These are phyloP conservation scores for Fusarium pininemorale DNA, from an alignment of 2,329 filamentous ascomycete species.

Conservation along the genomic window DNA sequence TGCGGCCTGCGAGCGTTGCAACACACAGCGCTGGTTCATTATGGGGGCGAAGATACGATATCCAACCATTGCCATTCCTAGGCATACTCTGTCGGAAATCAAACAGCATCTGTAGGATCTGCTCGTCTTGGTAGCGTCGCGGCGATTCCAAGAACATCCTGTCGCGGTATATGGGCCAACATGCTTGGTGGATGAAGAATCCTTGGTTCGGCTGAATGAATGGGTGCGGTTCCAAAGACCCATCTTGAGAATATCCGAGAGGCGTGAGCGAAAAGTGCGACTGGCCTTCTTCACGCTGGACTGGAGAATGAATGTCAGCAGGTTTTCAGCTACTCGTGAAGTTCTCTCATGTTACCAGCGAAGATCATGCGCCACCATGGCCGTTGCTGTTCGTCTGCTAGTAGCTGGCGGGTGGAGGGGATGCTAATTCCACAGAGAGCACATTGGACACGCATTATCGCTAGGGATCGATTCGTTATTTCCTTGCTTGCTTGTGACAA, in stretches of 20 bases:
- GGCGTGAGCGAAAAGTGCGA: background rate
- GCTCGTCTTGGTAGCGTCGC: background rate
- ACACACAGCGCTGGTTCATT: background rate
- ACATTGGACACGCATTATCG: background rate
- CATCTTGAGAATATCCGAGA: background rate
- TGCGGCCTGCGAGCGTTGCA: no score
- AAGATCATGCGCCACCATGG: background rate
- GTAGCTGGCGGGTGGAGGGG: background rate
- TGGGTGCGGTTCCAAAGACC: background rate
- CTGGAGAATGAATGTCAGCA: background rate
- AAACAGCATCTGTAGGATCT: background rate
- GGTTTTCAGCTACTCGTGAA: fast-evolving
- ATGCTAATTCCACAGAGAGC: background rate
- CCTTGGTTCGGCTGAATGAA: fast-evolving
- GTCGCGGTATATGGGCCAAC: background rate
- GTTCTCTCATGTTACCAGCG: background rate
- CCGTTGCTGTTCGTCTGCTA: no score
- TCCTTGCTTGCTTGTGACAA: background rate
- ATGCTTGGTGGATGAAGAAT: background rate
- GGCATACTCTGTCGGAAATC: background rate
- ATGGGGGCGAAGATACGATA: background rate
- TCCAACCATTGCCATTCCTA: background rate
- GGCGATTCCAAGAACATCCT: background rate
- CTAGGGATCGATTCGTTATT: background rate
- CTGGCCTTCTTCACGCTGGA: background rate